Percentiles rank a stretch among this genome's conserved stretches.
These are phyloP conservation scores for Spergularia azorica DNA, from an alignment of 179 eudicot species.

Conservation along the genomic window DNA sequence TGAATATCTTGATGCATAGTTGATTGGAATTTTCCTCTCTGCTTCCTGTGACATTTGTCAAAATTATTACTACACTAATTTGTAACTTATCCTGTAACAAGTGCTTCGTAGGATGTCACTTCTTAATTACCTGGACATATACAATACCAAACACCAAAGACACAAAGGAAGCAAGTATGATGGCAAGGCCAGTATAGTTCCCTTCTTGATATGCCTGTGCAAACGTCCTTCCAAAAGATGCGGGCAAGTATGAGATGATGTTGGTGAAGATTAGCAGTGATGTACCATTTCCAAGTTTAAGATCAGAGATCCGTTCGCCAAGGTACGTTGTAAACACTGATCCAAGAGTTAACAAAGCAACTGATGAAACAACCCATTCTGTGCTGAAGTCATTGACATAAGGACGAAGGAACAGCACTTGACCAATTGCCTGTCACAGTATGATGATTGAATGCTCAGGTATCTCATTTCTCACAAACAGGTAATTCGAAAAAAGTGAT, in stretches of 20 bases:
- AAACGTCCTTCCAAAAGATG: slow-evolving; percentile 95
- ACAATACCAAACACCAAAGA: slow-evolving; percentile 90
- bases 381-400: slow-evolving; percentile 91
- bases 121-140: slow-evolving; percentile 81
- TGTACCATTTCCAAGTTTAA: slow-evolving; percentile 98
- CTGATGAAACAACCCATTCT: slow-evolving; percentile 83
- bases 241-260: slow-evolving; percentile 95
- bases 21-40: slow-evolving; percentile 95
- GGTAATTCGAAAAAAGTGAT: neutral
- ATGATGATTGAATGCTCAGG: neutral
- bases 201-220: slow-evolving; percentile 90
- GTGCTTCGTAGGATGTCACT: neutral
- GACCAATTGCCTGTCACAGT: slow-evolving; percentile 89
- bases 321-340: slow-evolving; percentile 86
- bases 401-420: slow-evolving; percentile 93
- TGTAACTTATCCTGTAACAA: slow-evolving; percentile 13
- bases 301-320: slow-evolving; percentile 89
- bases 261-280: slow-evolving; percentile 95
- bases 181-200: slow-evolving; percentile 75
- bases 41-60: slow-evolving; percentile 78
- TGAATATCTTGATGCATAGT: slow-evolving; percentile 93
- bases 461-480: neutral
- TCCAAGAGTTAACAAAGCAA: slow-evolving; percentile 82
- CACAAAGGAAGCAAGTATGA: slow-evolving; percentile 62
- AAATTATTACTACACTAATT: slow-evolving; percentile 26